Percentiles rank a stretch among this genome's conserved stretches.
Conservation (phyloP, 805 yeast species). For the Saccharomycopsis olivae region DNA sequence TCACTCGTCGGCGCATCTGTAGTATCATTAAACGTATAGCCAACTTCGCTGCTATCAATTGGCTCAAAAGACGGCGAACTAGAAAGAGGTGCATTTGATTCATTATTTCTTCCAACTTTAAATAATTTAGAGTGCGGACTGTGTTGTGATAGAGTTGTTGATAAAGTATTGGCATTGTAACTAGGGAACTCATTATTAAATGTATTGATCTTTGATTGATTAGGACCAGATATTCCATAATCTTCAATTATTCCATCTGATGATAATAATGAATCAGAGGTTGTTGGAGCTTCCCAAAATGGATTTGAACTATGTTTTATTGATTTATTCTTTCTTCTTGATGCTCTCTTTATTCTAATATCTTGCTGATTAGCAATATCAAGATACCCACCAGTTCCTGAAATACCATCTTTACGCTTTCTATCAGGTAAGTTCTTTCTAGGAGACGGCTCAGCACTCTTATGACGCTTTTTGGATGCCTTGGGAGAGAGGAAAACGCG, state of each 20-base stretch:
- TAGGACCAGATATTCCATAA: not conserved
- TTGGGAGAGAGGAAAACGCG: slow-evolving; percentile 2
- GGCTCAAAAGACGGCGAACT: not conserved
- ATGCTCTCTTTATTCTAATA: too few species aligned
- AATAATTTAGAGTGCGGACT: too few species aligned
- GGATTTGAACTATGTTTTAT: too few species aligned
- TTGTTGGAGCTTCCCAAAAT: too few species aligned
- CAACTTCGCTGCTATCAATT: slow-evolving; percentile 9
- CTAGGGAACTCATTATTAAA: slow-evolving; percentile 7
- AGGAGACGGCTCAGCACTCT: slow-evolving; percentile 1
- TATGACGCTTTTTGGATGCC: not conserved
- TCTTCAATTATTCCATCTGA: not conserved
- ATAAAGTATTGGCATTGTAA: slow-evolving; percentile 14
- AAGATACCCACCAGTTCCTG: too few species aligned
- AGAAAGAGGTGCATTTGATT: not conserved
- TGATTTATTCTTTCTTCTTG: too few species aligned
- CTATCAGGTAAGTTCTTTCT: not conserved
- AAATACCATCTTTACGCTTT: not conserved
- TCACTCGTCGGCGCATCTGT: slow-evolving; percentile 1
- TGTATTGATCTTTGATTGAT: not conserved
- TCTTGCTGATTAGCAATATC: too few species aligned
- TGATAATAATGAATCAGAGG: not conserved
- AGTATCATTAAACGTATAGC: not conserved
- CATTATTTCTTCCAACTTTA: not conserved
- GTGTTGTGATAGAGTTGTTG: slow-evolving; percentile 7